Evolutionary conservation across 169 alveolate genomes (phyloP).

Genomic region (Plasmodium gonderi): DNA sequence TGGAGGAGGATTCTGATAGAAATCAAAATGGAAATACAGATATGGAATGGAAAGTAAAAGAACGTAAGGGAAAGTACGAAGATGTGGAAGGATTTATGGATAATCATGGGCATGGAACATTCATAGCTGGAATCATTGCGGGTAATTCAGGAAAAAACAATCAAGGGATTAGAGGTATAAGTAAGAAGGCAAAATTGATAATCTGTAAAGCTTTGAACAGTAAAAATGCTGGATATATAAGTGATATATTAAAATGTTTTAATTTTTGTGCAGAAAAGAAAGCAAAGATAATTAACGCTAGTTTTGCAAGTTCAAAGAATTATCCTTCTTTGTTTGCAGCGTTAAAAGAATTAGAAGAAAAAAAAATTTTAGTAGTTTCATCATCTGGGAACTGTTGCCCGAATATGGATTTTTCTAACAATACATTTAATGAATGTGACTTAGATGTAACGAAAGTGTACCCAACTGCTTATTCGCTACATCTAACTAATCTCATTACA

Average conservation of each 20-base stretch:
- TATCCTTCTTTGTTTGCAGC: conserved; percentile 33
- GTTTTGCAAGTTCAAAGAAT: conserved; percentile 50
- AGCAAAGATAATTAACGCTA: conserved; percentile 71
- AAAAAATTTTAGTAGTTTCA: conserved; percentile 11
- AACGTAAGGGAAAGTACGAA: conserved; percentile 77
- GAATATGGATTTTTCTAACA: not conserved
- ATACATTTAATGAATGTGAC: conserved; percentile 5
- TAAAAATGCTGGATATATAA: conserved; percentile 77
- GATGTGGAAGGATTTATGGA: conserved; percentile 78
- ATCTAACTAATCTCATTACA: not conserved
- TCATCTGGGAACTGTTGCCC: conserved; percentile 31
- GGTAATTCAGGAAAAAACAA: not conserved
- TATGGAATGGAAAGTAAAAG: conserved; percentile 77
- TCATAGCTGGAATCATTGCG: conserved; percentile 82
- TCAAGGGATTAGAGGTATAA: conserved; percentile 49
- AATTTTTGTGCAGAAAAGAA: conserved; percentile 67
- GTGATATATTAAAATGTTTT: conserved; percentile 75
- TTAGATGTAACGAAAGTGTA: conserved; percentile 4
- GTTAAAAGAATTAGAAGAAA: conserved; percentile 1
- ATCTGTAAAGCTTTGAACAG: conserved; percentile 78
- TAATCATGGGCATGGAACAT: conserved; percentile 89
- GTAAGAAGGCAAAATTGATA: conserved; percentile 60
- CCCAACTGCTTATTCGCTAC: conserved; percentile 36
- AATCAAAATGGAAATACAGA: conserved; percentile 74
- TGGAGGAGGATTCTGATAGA: not conserved